A percentile compares a stretch with the other conserved stretches of the same genome.
Conservation (phyloP, 2,329 filamentous ascomycete genomes). For the Ceratocystiopsis sp. region DNA sequence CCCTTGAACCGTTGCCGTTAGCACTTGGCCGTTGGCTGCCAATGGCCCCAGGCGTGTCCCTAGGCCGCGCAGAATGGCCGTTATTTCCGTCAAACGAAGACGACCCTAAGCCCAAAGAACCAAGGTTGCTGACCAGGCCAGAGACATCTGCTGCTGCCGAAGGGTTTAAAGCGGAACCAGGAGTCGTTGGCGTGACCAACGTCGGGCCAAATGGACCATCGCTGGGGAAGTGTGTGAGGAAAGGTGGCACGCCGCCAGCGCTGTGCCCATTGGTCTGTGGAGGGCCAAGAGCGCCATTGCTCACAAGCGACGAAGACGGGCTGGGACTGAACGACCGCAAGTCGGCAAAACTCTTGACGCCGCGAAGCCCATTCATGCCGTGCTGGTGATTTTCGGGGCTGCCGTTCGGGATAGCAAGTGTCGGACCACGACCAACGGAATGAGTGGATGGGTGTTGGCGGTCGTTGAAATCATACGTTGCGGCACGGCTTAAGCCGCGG, state of each 20-base stretch:
- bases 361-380: constrained; percentile 66
- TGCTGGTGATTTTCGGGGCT: constrained; percentile 44
- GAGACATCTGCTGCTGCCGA: constrained; percentile 13
- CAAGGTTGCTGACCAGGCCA: constrained; percentile 30
- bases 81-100: constrained; percentile 27
- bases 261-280: constrained; percentile 14
- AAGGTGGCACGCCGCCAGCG: constrained; percentile 14
- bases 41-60: constrained; percentile 42
- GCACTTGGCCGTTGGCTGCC: constrained; percentile 45
- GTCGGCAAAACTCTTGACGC: constrained; percentile 93
- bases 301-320: constrained; percentile 59
- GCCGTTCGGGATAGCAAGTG: constrained; percentile 65
- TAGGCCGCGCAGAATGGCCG: constrained; percentile 18
- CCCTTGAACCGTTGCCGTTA: constrained; percentile 23
- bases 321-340: constrained; percentile 89
- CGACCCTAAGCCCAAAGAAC: constrained; percentile 30
- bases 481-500: constrained; percentile 75
- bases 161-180: constrained; percentile 13
- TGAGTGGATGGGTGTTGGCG: constrained; percentile 27
- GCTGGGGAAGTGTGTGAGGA: constrained; percentile 28
- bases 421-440: constrained; percentile 63
- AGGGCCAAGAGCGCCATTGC: constrained; percentile 27
- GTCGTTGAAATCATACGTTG: constrained; percentile 91
- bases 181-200: constrained; percentile 21
- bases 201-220: constrained; percentile 19